Base-by-base conservation (phyloP, 176 grass and related monocot genomes). In the Hsuehochloa calcarea region DNA sequence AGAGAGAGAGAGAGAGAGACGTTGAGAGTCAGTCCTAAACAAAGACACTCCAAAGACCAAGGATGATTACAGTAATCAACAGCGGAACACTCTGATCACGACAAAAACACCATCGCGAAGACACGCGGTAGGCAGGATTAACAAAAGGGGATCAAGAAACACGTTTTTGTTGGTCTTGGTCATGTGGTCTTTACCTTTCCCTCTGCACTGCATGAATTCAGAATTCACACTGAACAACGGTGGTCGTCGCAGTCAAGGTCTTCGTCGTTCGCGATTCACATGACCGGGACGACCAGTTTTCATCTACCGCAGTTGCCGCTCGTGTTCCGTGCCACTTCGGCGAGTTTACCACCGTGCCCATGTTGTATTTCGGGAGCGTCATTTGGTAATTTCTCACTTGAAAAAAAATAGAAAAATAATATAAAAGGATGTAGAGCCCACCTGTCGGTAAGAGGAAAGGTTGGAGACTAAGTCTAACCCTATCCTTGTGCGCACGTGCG, bases 311-410 rank as follows among this genome's bases (percentile, higher is more conserved):
- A 3, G 37, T 27, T 68, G 35, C 71, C 3, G 26, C 26, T 68
- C 65, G 35, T 68, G 7, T 85, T 77, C 73, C 3, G 17, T 10
- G 62, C 50, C 74, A 47, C 80, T 86, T 62, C 75, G 27, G 5
- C 29, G 54, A 51, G 15, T 7, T 79, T 38, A 26, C 51, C 63
- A 5, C 55, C 9, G 23, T 0, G 1, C 31, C 29, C 29, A 29
- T 29, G 29, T 29, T 29, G 29, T 29, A 29, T 29, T 29, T 34
- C 31, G 31, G 0, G 31, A 3, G 1, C 31, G n/a, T n/a, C 2
- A 34, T 34, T 34, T 34, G 31, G 2, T 34, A 34, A 34, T 34
- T 34, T 34, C 2, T 34, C 31, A 34, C 1, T 34, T 2, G 31
- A 34, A 2, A 34, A 34, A 34, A 34, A 34, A 29, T 29, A 2